phyloP scores from a whole-genome alignment of 2,329 filamentous ascomycete species.

The Aureobasidium mangrovei region DNA sequence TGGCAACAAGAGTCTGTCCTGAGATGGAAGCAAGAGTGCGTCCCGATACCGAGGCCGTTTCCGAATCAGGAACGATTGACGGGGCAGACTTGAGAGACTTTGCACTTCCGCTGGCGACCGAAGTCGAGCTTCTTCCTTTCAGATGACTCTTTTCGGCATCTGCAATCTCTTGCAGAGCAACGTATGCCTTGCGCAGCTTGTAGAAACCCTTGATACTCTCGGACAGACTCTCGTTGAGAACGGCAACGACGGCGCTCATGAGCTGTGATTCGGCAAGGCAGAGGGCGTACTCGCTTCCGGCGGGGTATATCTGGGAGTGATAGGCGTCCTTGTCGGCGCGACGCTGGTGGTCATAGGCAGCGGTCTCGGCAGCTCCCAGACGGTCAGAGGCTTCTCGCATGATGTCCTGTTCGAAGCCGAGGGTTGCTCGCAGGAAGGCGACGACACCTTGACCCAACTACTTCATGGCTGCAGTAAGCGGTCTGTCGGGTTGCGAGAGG shows the following conservation, averaged over 20 bases:
- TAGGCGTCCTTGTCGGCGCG: conserved; percentile 59
- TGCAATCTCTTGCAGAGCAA: conserved; percentile 71
- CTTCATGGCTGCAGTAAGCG: conserved; percentile 12
- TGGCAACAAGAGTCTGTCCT: conserved; percentile 16
- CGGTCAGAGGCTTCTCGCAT: conserved; percentile 73
- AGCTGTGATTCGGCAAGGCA: conserved; percentile 78
- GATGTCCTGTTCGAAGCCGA: conserved; percentile 86
- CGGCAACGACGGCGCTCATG: conserved; percentile 79
- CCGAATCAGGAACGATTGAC: not conserved
- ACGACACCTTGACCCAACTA: conserved; percentile 72
- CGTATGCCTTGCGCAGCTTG: conserved; percentile 80
- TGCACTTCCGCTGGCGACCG: not conserved
- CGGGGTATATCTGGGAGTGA: conserved; percentile 60
- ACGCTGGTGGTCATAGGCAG: conserved; percentile 67
- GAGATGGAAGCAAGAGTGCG: not conserved
- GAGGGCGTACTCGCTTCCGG: conserved; percentile 79
- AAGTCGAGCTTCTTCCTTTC: conserved; percentile 25
- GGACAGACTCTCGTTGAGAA: conserved; percentile 85
- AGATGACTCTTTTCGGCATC: conserved; percentile 60
- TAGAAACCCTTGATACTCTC: conserved; percentile 90
- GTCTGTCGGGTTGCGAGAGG: not conserved
- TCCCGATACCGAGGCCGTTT: not conserved
- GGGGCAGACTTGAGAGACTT: not conserved
- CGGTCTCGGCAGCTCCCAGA: conserved; percentile 66
- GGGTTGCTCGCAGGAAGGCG: conserved; percentile 73